phyloP scores from a whole-genome alignment of 2,329 filamentous ascomycete species.

The Dothistroma septosporum region DNA sequence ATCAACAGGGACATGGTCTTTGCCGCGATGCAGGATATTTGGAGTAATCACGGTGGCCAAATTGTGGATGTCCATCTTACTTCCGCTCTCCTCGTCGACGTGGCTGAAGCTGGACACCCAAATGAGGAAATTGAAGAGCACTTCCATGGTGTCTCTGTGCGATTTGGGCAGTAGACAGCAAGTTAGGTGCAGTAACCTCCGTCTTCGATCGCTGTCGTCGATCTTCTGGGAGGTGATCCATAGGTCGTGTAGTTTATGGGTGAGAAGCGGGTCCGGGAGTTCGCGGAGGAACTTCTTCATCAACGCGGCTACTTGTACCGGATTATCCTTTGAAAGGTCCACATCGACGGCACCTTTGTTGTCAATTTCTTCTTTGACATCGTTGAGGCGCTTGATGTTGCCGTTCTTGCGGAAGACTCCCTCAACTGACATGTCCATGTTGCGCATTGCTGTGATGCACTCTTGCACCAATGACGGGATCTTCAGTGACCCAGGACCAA shows the following conservation, averaged over 20 bases:
- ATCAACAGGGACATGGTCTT: conserved; percentile 47
- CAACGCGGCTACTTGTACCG: conserved; percentile 88
- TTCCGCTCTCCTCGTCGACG: conserved; percentile 92
- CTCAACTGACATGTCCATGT: conserved; percentile 98
- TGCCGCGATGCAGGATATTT: conserved; percentile 67
- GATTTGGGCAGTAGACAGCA: conserved; percentile 90
- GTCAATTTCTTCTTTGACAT: conserved; percentile 82
- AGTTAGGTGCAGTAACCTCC: conserved; percentile 80
- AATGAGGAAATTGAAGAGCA: conserved; percentile 91
- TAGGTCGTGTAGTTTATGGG: conserved; percentile 86
- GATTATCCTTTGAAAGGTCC: conserved; percentile 81
- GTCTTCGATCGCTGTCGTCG: conserved; percentile 71
- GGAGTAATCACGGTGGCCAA: conserved; percentile 95
- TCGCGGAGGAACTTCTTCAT: conserved; percentile 94
- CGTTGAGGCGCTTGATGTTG: conserved; percentile 90
- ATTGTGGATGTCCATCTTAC: conserved; percentile 99
- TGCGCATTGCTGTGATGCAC: conserved; percentile 87
- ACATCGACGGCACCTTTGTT: conserved; percentile 78
- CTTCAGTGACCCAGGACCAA: conserved; percentile 83
- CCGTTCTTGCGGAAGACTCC: conserved; percentile 99
- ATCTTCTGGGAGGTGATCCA: conserved; percentile 89
- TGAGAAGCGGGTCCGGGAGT: conserved; percentile 89
- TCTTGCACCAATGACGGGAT: conserved; percentile 96
- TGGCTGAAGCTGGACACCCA: conserved; percentile 98
- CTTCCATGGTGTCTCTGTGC: conserved; percentile 90